Evolutionary conservation across 345 rosid species (phyloP), one percentile per base, ranked within the genome.

Genomic region (Eucalyptus erythrocorys): DNA sequence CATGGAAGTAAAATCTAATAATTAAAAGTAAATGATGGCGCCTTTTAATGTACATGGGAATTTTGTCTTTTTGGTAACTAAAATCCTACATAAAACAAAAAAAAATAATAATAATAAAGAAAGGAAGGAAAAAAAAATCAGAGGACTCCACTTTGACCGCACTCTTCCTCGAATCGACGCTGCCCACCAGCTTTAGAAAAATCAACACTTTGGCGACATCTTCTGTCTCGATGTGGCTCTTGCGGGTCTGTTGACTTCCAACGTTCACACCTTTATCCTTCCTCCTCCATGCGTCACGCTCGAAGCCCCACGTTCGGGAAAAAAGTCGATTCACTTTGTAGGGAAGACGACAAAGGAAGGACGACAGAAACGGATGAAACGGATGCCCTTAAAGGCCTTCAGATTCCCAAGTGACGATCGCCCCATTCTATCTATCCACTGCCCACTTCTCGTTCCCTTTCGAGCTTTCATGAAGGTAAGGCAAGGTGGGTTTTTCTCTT

Each of bases 341-440:
- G 47, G 47, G 84, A 22, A 76, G 47, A 42, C 24, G 47, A 40
- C 76, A 40, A 0, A 22, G 43, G 84, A 76, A 40, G 84, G 84
- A 3, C 7, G 13, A 51, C 2, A 21, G 24, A 21, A 21, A 76
- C 13, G 68, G 68, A n/a, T n/a, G 24, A 21, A 21, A 76, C 13
- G 47, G 13, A 43, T 1, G 19, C 40, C 8, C 0, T 37, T 3
- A 37, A 37, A 37, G 13, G 82, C 45, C 27, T 37, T 2, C 0
- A 5, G 27, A 5, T 76, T 37, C 47, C 8, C 26, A 22, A 76
- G 81, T 19, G 81, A 71, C 81, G 27, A 21, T 8, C 24, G 9
- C 42, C 12, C 24, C 80, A 7, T 30, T 32, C 50, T 14, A 14
- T 17, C 43, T 17, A 34, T 68, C 84, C 84, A 6, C 47, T 76